Conservation (phyloP, 2,329 filamentous ascomycete species). For the Penicillium crustosum region DNA sequence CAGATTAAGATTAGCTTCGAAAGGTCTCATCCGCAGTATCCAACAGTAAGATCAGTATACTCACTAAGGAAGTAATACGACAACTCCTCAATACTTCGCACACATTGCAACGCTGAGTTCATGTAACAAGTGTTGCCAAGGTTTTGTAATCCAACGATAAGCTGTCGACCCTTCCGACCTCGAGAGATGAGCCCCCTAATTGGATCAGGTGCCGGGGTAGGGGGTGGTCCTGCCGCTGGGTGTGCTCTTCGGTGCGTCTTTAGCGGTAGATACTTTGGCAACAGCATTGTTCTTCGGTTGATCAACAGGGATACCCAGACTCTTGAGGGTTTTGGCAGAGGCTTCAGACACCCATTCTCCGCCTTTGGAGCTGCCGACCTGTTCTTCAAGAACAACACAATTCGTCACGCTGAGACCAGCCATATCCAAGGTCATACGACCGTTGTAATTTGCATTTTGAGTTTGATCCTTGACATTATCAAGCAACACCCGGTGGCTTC, state of each 20-base stretch:
- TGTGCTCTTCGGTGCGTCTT: constrained; percentile 40
- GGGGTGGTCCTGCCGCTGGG: constrained; percentile 69
- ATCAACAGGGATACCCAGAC: constrained; percentile 52
- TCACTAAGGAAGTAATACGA: constrained; percentile 79
- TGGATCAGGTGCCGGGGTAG: constrained; percentile 63
- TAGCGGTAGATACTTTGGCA: constrained; percentile 24
- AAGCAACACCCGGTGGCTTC: constrained; percentile 63
- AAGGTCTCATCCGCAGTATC: not conserved
- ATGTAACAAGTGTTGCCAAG: constrained; percentile 98
- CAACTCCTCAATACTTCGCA: constrained; percentile 89
- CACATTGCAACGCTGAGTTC: constrained; percentile 95
- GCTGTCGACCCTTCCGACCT: constrained; percentile 65
- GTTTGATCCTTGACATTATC: constrained; percentile 68
- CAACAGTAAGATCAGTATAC: constrained; percentile 4
- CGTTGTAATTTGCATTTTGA: constrained; percentile 73
- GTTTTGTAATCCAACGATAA: constrained; percentile 80
- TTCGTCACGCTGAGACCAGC: constrained; percentile 70
- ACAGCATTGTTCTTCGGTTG: constrained; percentile 32
- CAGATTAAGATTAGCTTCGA: constrained; percentile 14
- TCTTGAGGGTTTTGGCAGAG: constrained; percentile 44
- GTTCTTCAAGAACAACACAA: constrained; percentile 81
- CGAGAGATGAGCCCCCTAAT: constrained; percentile 39
- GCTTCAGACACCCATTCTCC: constrained; percentile 58
- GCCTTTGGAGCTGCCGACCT: constrained; percentile 54
- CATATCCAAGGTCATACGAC: constrained; percentile 63